Percentiles rank a stretch among this genome's conserved stretches.
Evolutionary conservation across 768 basidiomycete genomes (phyloP).

Genomic region (Thelephora ganbajun): DNA sequence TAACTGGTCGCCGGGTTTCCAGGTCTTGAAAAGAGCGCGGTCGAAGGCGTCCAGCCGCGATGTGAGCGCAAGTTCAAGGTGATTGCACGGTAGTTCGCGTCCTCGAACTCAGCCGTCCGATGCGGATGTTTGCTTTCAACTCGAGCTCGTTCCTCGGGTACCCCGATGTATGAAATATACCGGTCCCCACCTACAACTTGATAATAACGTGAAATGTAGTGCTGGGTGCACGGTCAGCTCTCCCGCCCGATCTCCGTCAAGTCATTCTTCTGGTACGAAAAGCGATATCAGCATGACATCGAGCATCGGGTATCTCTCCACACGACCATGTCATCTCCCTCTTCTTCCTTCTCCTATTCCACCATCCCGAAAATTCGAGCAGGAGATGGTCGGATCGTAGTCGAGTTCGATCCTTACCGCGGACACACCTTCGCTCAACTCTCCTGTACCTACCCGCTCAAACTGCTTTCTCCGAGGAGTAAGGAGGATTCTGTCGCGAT

Average conservation of each 20-base stretch:
- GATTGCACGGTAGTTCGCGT: too few species aligned
- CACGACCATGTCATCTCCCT: neutral
- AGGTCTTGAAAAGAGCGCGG: too few species aligned
- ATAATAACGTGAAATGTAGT: too few species aligned
- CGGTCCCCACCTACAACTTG: too few species aligned
- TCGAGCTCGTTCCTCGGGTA: too few species aligned
- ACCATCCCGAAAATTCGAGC: slow-evolving; percentile 9
- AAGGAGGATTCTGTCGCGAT: slow-evolving; percentile 38
- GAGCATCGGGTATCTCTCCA: neutral
- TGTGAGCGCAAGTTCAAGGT: too few species aligned
- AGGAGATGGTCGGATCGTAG: slow-evolving; percentile 46
- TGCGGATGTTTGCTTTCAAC: too few species aligned
- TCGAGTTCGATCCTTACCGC: slow-evolving; percentile 32
- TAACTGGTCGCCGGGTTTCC: too few species aligned
- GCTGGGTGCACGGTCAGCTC: too few species aligned
- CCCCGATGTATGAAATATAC: too few species aligned
- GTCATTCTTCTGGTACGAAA: neutral
- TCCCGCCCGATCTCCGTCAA: neutral
- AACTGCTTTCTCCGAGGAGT: slow-evolving; percentile 65
- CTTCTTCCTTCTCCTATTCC: neutral
- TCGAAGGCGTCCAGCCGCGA: too few species aligned
- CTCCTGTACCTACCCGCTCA: slow-evolving; percentile 75
- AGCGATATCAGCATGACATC: neutral
- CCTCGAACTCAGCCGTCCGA: too few species aligned
- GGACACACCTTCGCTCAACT: slow-evolving; percentile 58